These are phyloP conservation scores for Debaryomycetaceae sp. DNA, from an alignment of 1,139 yeast species.

Conservation along the genomic window DNA sequence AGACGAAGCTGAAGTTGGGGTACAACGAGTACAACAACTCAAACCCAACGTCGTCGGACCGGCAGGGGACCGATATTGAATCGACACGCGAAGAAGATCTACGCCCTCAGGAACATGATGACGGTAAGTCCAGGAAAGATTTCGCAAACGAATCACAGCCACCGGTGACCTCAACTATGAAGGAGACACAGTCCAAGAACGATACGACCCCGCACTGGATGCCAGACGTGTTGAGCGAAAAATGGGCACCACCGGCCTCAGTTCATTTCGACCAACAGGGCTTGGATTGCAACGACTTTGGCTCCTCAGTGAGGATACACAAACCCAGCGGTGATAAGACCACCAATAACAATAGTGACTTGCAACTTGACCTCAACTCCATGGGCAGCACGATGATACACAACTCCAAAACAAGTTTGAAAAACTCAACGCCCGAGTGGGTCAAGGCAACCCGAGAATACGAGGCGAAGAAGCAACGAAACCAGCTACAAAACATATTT, in stretches of 20 bases:
- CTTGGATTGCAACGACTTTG: slow-evolving; percentile 16
- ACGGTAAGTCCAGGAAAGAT: background rate
- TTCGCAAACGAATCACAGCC: slow-evolving; percentile 4
- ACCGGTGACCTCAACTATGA: slow-evolving; percentile 9
- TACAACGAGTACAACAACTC: slow-evolving; percentile 2
- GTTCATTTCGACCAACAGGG: slow-evolving; percentile 6
- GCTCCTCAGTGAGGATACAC: slow-evolving; percentile 30
- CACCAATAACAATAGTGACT: background rate
- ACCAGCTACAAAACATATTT: slow-evolving; percentile 32
- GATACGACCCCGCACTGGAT: slow-evolving; percentile 42
- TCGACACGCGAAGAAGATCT: background rate
- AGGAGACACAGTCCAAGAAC: slow-evolving; percentile 7
- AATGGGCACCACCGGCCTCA: slow-evolving; percentile 24
- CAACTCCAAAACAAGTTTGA: slow-evolving; percentile 20
- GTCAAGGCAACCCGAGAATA: slow-evolving; percentile 27
- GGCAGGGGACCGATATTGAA: slow-evolving; percentile 1
- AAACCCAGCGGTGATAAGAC: slow-evolving; percentile 11
- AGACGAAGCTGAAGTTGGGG: slow-evolving; percentile 30
- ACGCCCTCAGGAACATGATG: slow-evolving; percentile 1
- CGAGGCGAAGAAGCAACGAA: slow-evolving; percentile 19
- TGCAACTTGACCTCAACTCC: slow-evolving; percentile 18
- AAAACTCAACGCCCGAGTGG: slow-evolving; percentile 35
- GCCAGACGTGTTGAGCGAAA: slow-evolving; percentile 37
- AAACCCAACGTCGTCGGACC: background rate
- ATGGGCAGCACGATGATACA: slow-evolving; percentile 35